A percentile compares a stretch with the other conserved stretches of the same genome.
Conservation (phyloP, 192 early-diverging fungal species). For the Podila minutissima region DNA sequence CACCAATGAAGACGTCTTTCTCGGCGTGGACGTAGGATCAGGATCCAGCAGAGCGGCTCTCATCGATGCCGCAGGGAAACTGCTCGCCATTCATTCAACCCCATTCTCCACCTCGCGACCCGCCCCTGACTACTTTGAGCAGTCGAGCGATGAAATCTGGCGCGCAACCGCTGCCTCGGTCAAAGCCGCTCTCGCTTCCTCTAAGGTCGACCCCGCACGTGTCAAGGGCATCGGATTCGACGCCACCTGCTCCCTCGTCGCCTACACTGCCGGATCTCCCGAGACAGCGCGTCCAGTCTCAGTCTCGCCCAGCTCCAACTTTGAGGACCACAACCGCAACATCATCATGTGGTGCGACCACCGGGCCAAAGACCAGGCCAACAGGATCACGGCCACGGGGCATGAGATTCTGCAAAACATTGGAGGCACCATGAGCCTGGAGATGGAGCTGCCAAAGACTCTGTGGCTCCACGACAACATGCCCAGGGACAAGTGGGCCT, state of each 20-base stretch:
- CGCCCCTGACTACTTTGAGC: conserved; percentile 68
- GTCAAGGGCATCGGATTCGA: conserved; percentile 80
- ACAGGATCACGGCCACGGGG: conserved; percentile 64
- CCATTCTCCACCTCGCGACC: conserved; percentile 58
- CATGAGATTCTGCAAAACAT: conserved; percentile 68
- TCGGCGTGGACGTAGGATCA: conserved; percentile 53
- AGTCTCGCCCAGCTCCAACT: conserved; percentile 55
- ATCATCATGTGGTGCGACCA: conserved; percentile 81
- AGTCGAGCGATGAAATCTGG: conserved; percentile 78
- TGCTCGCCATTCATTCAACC: conserved; percentile 58
- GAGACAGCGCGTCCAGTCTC: conserved; percentile 57
- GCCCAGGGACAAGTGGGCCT: conserved; percentile 55
- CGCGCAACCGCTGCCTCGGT: conserved; percentile 57
- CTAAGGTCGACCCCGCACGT: conserved; percentile 27
- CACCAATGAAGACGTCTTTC: conserved; percentile 22
- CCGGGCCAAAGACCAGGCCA: conserved; percentile 69
- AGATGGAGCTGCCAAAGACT: conserved; percentile 84
- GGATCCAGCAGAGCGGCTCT: conserved; percentile 64
- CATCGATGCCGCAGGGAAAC: conserved; percentile 55
- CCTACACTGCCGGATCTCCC: conserved; percentile 50
- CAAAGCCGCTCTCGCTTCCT: conserved; percentile 38
- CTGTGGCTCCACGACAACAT: conserved; percentile 73
- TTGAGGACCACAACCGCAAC: conserved; percentile 63
- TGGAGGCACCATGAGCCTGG: conserved; percentile 73
- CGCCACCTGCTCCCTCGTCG: conserved; percentile 80